phyloP scores from a whole-genome alignment of 192 early-diverging fungal species.

The Cetraspora pellucida region DNA sequence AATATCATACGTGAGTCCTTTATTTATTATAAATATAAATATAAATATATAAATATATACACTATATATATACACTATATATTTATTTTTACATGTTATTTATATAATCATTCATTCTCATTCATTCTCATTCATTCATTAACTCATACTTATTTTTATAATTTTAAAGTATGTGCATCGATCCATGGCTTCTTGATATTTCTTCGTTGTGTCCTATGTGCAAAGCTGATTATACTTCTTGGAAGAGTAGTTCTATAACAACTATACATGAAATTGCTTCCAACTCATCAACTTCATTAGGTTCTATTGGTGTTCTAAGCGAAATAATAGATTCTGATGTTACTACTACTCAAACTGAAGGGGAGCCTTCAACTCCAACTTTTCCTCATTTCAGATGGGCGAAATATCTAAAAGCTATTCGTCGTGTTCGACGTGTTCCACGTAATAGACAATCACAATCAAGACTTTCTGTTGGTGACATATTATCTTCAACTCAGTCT shows the following conservation, averaged over 20 bases:
- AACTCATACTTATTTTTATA: neutral
- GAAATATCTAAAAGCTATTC: constrained; percentile 30
- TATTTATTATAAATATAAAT: neutral
- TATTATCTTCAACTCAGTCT: too few species aligned
- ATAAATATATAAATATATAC: neutral
- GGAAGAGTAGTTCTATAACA: constrained; percentile 7
- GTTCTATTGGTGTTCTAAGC: neutral
- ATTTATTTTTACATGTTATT: neutral
- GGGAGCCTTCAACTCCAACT: neutral
- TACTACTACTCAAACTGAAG: neutral
- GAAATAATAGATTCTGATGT: neutral
- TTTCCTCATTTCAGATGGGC: constrained; percentile 31
- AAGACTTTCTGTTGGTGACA: too few species aligned
- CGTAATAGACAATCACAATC: neutral
- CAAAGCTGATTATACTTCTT: constrained; percentile 29
- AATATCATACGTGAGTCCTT: constrained; percentile 29
- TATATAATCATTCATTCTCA: neutral
- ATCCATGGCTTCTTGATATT: constrained; percentile 32
- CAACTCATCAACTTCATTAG: neutral
- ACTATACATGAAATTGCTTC: neutral
- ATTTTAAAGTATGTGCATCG: constrained; percentile 7
- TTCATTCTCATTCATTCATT: neutral
- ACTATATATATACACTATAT: too few species aligned
- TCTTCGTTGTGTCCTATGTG: constrained; percentile 35
- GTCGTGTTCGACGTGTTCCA: neutral